Conservation (phyloP, 345 rosid species). For the Populus euphratica region DNA sequence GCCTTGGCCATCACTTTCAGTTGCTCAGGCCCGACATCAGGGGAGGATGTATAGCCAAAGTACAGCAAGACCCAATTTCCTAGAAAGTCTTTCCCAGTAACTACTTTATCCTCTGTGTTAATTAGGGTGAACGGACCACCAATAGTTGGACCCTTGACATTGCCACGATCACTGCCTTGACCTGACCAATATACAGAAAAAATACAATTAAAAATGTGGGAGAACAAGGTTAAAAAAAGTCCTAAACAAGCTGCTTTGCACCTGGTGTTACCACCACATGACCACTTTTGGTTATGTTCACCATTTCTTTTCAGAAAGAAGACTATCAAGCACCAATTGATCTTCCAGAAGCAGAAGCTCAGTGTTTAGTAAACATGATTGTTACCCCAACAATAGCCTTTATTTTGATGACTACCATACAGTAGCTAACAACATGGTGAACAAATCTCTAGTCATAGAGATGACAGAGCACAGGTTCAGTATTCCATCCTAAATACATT, state of each 20-base stretch:
- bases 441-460: neutral
- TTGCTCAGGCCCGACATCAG: constrained; percentile 90
- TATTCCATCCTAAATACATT: neutral
- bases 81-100: constrained; percentile 50
- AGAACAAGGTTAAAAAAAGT: neutral
- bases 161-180: constrained; percentile 24
- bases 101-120: constrained; percentile 46
- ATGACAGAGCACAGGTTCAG: neutral
- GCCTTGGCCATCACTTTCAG: constrained; percentile 59
- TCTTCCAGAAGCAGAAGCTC: neutral
- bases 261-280: neutral
- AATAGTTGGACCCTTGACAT: constrained; percentile 55
- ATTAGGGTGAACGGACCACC: constrained; percentile 77
- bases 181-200: constrained; percentile 33
- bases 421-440: neutral
- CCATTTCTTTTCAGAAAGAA: neutral
- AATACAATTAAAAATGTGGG: neutral
- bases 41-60: constrained; percentile 92
- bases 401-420: neutral
- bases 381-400: neutral
- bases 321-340: neutral
- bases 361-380: neutral
- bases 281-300: neutral
- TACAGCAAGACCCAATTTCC: constrained; percentile 84
- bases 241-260: neutral